Evolutionary conservation across 805 yeast genomes (phyloP).

Genomic region (Starmerella sirachaensis): DNA sequence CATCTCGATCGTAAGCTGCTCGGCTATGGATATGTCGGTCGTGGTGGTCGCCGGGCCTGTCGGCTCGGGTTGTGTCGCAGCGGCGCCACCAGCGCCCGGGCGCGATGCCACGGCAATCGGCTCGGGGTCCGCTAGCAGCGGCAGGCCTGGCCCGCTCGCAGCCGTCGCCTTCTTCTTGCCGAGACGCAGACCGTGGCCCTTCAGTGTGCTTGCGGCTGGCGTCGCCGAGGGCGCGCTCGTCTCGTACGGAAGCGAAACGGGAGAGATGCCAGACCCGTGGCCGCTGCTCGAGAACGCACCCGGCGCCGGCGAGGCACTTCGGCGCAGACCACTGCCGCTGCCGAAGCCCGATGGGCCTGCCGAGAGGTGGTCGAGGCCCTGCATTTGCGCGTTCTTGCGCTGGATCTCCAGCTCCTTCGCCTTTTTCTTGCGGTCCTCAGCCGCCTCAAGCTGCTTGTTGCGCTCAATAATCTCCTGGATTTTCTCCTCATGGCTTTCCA

Average conservation of each 20-base stretch:
- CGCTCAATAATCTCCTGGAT: constrained; percentile 95
- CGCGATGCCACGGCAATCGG: constrained; percentile 14
- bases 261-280: constrained; percentile 7
- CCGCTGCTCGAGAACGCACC: constrained; percentile 4
- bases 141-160: constrained; percentile 17
- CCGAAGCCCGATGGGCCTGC: constrained; percentile 2
- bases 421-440: constrained; percentile 90
- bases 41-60: constrained; percentile 47
- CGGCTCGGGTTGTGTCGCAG: constrained; percentile 1
- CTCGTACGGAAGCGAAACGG: constrained; percentile 5
- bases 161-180: constrained; percentile 39
- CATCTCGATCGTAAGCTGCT: constrained; percentile 64
- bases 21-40: constrained; percentile 63
- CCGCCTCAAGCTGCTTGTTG: constrained; percentile 93
- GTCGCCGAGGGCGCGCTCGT: background rate
- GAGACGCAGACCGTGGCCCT: constrained; percentile 66
- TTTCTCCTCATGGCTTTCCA: constrained; percentile 98
- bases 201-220: constrained; percentile 28
- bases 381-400: constrained; percentile 32
- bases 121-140: constrained; percentile 29
- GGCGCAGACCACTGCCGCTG: constrained; percentile 13
- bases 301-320: constrained; percentile 2
- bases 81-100: constrained; percentile 3
- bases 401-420: constrained; percentile 65
- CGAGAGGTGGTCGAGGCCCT: constrained; percentile 13